phyloP scores from a whole-genome alignment of 495 filamentous ascomycete species.

The Penicillium alfredii region DNA sequence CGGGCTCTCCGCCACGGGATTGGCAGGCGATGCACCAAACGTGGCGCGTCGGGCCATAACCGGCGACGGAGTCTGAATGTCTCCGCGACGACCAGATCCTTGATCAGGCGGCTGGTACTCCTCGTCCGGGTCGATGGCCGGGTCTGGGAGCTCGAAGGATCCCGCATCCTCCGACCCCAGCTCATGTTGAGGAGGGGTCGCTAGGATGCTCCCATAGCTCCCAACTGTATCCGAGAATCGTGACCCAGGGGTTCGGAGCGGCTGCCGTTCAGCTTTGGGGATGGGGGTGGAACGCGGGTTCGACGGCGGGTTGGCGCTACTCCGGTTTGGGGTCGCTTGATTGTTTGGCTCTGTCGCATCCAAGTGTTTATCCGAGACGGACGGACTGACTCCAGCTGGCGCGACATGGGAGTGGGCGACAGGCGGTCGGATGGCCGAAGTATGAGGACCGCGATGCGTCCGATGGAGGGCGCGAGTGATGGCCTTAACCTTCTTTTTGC shows the following conservation, averaged over 20 bases:
- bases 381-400: conserved; percentile 9
- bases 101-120: conserved; percentile 24
- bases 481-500: conserved; percentile 85
- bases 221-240: conserved; percentile 34
- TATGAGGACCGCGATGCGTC: conserved; percentile 52
- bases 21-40: conserved; percentile 6
- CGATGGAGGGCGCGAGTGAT: conserved; percentile 63
- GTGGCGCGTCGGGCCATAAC: conserved; percentile 21
- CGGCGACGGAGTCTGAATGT: conserved; percentile 23
- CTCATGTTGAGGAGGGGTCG: conserved; percentile 48
- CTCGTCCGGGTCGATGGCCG: conserved; percentile 53
- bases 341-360: conserved; percentile 16
- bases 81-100: conserved; percentile 5
- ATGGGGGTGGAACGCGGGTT: conserved; percentile 20
- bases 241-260: conserved; percentile 33
- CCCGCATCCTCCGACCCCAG: conserved; percentile 37
- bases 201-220: conserved; percentile 72
- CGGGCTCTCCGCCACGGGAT: too few relatives aligned
- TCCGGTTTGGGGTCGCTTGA: conserved; percentile 6
- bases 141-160: conserved; percentile 64
- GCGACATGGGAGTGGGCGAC: conserved; percentile 30
- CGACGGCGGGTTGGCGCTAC: conserved; percentile 11
- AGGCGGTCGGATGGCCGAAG: conserved; percentile 29
- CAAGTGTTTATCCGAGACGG: conserved; percentile 17
- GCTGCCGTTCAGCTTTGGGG: conserved; percentile 30